Percentiles rank a stretch among this genome's conserved stretches.
phyloP scores from a whole-genome alignment of 768 basidiomycete species.

The Suillus spraguei region DNA sequence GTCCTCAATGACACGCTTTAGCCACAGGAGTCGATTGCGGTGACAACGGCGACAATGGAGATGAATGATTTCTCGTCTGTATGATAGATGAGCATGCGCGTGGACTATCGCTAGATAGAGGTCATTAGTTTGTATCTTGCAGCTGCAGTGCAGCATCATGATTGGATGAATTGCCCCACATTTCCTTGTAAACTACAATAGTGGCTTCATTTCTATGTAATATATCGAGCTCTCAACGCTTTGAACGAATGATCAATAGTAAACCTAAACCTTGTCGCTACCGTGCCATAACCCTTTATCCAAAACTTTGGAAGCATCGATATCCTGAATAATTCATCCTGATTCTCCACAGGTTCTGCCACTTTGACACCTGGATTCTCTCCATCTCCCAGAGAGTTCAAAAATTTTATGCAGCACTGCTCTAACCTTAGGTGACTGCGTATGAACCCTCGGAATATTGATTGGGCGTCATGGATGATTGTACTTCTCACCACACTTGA shows the following conservation, averaged over 20 bases:
- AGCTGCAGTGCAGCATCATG: no score
- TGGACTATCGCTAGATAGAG: background rate
- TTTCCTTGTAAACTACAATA: conserved; percentile 30
- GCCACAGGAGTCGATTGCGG: background rate
- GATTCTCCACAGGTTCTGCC: conserved; percentile 26
- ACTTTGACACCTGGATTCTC: no score
- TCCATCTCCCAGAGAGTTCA: no score
- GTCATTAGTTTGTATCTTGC: background rate
- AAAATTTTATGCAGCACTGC: no score
- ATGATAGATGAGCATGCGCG: background rate
- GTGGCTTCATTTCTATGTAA: conserved; percentile 21
- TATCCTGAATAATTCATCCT: conserved; percentile 29
- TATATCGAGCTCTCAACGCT: conserved; percentile 24
- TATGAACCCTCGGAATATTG: no score
- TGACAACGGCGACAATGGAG: background rate
- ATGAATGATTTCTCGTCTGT: background rate
- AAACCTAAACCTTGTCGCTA: conserved; percentile 15
- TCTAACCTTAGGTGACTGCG: no score
- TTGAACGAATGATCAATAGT: conserved; percentile 25
- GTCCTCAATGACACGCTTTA: no score
- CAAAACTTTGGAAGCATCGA: conserved; percentile 25
- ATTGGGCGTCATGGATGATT: no score
- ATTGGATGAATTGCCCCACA: conserved; percentile 25
- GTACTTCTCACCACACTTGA: background rate
- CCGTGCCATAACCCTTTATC: conserved; percentile 28